Conservation (phyloP, 1,284 basidiomycete genomes). For the Papiliotrema flavescens region DNA sequence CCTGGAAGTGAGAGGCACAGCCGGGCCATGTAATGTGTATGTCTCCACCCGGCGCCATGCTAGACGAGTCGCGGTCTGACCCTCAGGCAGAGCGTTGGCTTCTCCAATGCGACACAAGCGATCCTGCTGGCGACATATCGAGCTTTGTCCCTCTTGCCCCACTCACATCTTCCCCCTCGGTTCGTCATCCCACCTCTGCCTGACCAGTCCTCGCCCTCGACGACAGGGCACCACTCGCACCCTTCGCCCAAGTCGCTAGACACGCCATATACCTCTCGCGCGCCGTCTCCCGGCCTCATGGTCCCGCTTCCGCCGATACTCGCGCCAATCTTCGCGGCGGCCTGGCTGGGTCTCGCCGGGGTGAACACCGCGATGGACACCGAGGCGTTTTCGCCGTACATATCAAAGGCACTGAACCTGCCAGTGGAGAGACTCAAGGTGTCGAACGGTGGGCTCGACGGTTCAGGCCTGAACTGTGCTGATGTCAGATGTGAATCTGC, state of each 20-base stretch:
- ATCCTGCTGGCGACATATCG: conserved; percentile 41
- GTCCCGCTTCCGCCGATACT: conserved; percentile 17
- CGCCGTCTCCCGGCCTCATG: conserved; percentile 3
- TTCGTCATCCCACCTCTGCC: conserved; percentile 15
- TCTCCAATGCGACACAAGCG: conserved; percentile 27
- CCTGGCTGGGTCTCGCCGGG: conserved; percentile 42
- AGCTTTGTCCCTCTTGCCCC: conserved; percentile 33
- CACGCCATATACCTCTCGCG: conserved; percentile 12
- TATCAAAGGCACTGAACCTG: conserved; percentile 16
- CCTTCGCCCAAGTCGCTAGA: neutral
- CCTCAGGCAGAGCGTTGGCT: conserved; percentile 34
- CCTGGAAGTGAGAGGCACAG: conserved; percentile 35
- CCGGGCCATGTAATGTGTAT: conserved; percentile 44
- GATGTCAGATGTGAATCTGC: conserved; percentile 39
- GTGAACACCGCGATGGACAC: conserved; percentile 26
- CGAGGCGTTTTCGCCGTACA: conserved; percentile 22
- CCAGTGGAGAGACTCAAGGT: conserved; percentile 20
- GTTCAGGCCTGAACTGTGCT: neutral
- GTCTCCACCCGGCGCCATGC: conserved; percentile 6
- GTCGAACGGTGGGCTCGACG: conserved; percentile 33
- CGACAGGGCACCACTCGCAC: neutral
- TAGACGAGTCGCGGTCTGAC: neutral
- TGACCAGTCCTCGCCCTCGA: neutral
- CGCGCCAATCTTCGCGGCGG: conserved; percentile 27
- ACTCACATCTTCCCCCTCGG: conserved; percentile 20